Evolutionary conservation across 306 rosid genomes (phyloP).

Genomic region (Corylus heterophylla): DNA sequence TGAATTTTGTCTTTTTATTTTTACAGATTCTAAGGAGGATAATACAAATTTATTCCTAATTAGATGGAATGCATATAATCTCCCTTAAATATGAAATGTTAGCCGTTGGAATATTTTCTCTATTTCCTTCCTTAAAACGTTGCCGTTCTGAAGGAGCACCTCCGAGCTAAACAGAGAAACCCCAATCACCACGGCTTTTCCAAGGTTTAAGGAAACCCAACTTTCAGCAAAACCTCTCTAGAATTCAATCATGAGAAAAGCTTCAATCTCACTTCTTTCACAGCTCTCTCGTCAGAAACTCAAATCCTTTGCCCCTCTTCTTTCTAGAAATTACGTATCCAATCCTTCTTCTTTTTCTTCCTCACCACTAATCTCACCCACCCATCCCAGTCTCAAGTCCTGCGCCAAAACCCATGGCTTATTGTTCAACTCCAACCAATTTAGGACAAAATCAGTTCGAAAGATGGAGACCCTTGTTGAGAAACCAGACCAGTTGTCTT

Average conservation of each 20-base stretch:
- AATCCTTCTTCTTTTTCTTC: slow-evolving; percentile 30
- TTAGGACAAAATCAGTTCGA: slow-evolving; percentile 48
- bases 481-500: slow-evolving; percentile 43
- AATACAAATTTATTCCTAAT: too few relatives aligned
- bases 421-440: slow-evolving; percentile 37
- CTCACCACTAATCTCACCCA: slow-evolving; percentile 24
- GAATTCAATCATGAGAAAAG: slow-evolving; percentile 52
- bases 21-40: too few relatives aligned
- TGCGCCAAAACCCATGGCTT: slow-evolving; percentile 42
- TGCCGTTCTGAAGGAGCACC: too few relatives aligned
- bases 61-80: too few relatives aligned
- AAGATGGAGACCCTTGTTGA: slow-evolving; percentile 53
- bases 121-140: too few relatives aligned
- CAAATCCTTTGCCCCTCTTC: slow-evolving; percentile 21
- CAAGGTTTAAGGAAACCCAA: slow-evolving; percentile 37
- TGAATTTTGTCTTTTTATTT: too few relatives aligned
- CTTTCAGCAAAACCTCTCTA: not conserved
- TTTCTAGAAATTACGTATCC: slow-evolving; percentile 34
- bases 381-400: slow-evolving; percentile 44
- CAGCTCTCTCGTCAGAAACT: slow-evolving; percentile 44
- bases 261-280: slow-evolving; percentile 46
- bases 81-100: too few relatives aligned
- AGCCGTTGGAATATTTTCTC: too few relatives aligned
- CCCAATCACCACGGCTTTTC: slow-evolving; percentile 39
- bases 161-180: not conserved